Evolutionary conservation across 1,284 basidiomycete species (phyloP), one percentile per base, ranked within the genome.

Genomic region (Schizophyllum amplum): DNA sequence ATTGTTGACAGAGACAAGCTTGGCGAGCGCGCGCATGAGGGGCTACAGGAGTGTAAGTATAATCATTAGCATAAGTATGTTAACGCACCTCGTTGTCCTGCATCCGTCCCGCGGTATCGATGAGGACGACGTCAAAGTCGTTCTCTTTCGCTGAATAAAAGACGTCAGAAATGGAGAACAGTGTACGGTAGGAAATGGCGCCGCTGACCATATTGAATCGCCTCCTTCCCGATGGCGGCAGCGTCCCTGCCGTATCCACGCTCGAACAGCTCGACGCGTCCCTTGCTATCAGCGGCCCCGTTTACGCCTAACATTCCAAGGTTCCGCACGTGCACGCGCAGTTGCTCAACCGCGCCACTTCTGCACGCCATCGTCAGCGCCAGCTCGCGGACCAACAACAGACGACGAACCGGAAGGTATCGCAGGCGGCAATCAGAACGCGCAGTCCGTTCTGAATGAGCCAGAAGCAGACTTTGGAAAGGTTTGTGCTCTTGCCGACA

Each of bases 71-170:
- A n/a, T n/a, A n/a, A n/a, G n/a, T n/a, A n/a, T n/a, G n/a, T n/a
- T n/a, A n/a, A n/a, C n/a, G n/a, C n/a, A n/a, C n/a, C n/a, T 98
- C 94, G 68, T 98, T 98, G 72, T 98, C 94, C 71, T 98, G 95
- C 95, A 98, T 97, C 57, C 94, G 82, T 1, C 94, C 95, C n/a
- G 95, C 95, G 1, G 95, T 98, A 71, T 98, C 94, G 66, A 98
- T 92, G 47, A 98, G 77, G 5, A 98, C 94, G 21, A 97, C 93
- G 68, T 98, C 94, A 68, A 95, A 97, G 59, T 85, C 82, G 61
- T 90, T 86, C 62, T 94, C 89, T 63, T 85, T 87, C 33, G 84
- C 93, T 95, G 66, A 42, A 47, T 51, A 21, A n/a, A 54, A 17
- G 4, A 1, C 51, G 25, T 54, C 25, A 67, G 47, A 23, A 15